These are phyloP conservation scores for Cyberlindnera saturnus DNA, from an alignment of 805 yeast species.

Conservation along the genomic window DNA sequence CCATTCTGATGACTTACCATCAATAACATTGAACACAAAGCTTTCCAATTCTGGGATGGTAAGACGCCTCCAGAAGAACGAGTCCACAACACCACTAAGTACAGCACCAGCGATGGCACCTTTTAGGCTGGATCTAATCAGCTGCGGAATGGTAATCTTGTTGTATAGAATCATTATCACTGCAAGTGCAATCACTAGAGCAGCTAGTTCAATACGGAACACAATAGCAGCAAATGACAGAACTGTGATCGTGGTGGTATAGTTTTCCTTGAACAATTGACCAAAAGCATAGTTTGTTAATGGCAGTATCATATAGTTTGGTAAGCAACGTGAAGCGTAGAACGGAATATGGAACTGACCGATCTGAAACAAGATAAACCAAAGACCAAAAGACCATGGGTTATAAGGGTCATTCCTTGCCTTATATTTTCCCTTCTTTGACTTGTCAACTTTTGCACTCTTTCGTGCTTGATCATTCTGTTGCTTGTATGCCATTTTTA, in stretches of 20 bases:
- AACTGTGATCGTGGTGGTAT: conserved; percentile 42
- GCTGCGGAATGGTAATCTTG: conserved; percentile 37
- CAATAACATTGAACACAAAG: conserved; percentile 67
- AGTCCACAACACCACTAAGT: conserved; percentile 50
- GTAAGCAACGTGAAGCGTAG: conserved; percentile 80
- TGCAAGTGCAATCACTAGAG: conserved; percentile 45
- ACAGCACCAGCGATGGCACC: conserved; percentile 51
- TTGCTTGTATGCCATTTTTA: conserved; percentile 3
- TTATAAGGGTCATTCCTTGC: conserved; percentile 2
- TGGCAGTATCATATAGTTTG: conserved; percentile 78
- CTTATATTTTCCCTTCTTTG: conserved; percentile 9
- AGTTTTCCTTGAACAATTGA: conserved; percentile 40
- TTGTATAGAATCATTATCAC: conserved; percentile 39
- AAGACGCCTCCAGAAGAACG: conserved; percentile 63
- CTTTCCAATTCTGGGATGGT: conserved; percentile 74
- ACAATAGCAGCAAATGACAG: conserved; percentile 59
- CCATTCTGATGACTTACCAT: conserved; percentile 74
- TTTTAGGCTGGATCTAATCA: conserved; percentile 32
- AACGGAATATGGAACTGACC: conserved; percentile 76
- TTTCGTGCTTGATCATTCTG: not conserved
- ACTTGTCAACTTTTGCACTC: conserved; percentile 1
- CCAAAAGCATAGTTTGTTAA: conserved; percentile 52
- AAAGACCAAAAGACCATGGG: conserved; percentile 34
- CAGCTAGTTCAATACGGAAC: conserved; percentile 67
- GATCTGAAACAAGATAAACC: conserved; percentile 54